These are phyloP conservation scores for Balamuthia mandrillaris DNA, from an alignment of 208 protist species.

Conservation along the genomic window DNA sequence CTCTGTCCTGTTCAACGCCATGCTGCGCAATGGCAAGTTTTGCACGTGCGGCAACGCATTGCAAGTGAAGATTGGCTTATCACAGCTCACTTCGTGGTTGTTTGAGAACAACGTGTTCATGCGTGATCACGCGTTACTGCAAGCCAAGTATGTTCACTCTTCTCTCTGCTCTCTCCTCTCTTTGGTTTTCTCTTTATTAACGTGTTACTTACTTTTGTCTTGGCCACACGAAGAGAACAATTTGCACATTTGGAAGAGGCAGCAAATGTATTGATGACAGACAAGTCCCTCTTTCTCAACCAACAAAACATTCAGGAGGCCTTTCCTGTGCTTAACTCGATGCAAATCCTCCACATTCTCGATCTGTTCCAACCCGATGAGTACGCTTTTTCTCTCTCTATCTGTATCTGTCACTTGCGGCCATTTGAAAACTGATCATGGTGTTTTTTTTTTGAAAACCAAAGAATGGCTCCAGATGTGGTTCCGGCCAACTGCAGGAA, in stretches of 20 bases:
- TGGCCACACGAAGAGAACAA: background rate
- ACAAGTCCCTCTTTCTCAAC: background rate
- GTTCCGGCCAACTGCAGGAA: no score
- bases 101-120: no score
- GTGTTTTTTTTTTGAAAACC: no score
- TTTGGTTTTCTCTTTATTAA: no score
- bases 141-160: no score
- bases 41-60: conserved; percentile 22
- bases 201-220: background rate
- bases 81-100: background rate
- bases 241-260: background rate
- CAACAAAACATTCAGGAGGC: background rate
- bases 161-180: background rate
- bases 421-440: no score
- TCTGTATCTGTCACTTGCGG: no score
- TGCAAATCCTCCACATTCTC: conserved; percentile 24
- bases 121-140: no score
- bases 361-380: conserved; percentile 12
- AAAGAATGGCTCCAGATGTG: no score
- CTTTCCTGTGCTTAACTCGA: background rate
- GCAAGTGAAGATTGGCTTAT: background rate
- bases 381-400: background rate
- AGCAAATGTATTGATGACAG: conserved; percentile 17
- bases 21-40: background rate
- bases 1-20: conserved; percentile 1